phyloP scores from a whole-genome alignment of 1,139 yeast genomes.

The Yamadazyma atmosphaerica region DNA sequence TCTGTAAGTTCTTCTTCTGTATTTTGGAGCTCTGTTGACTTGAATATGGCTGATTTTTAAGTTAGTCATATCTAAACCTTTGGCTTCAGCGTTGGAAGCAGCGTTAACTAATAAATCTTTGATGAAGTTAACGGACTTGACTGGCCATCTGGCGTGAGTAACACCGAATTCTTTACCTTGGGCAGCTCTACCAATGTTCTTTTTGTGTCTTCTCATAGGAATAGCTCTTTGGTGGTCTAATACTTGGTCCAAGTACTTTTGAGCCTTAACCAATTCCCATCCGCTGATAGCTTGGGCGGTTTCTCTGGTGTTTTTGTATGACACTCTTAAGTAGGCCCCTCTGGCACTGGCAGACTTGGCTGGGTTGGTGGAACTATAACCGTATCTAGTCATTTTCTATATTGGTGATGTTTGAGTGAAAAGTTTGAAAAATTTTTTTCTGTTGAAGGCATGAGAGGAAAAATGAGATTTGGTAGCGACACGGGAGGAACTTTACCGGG shows the following conservation, averaged over 20 bases:
- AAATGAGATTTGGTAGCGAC: background rate
- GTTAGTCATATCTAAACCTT: conserved; percentile 95
- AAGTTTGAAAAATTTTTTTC: background rate
- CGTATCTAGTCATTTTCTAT: conserved; percentile 71
- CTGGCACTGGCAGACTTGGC: conserved; percentile 99
- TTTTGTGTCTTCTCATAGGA: conserved; percentile 98
- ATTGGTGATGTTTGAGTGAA: background rate
- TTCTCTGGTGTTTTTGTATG: conserved; percentile 99
- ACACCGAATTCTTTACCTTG: conserved; percentile 99
- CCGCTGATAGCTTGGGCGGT: conserved; percentile 98
- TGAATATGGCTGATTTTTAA: conserved; percentile 97
- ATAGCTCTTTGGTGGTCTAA: conserved; percentile 98
- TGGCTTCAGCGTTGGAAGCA: conserved; percentile 98
- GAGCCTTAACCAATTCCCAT: conserved; percentile 96
- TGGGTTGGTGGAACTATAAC: conserved; percentile 98
- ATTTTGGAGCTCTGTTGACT: conserved; percentile 99
- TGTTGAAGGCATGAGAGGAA: background rate
- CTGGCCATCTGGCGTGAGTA: conserved; percentile 99
- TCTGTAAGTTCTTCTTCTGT: conserved; percentile 99
- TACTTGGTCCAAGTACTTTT: conserved; percentile 94
- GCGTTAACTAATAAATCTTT: conserved; percentile 96
- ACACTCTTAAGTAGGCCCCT: conserved; percentile 98
- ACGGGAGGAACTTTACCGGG: background rate
- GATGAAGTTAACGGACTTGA: conserved; percentile 93
- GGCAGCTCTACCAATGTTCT: conserved; percentile 97